Percentiles rank a stretch among this genome's conserved stretches.
These are phyloP conservation scores for Luffa aegyptiaca DNA, from an alignment of 306 rosid species.

Conservation along the genomic window DNA sequence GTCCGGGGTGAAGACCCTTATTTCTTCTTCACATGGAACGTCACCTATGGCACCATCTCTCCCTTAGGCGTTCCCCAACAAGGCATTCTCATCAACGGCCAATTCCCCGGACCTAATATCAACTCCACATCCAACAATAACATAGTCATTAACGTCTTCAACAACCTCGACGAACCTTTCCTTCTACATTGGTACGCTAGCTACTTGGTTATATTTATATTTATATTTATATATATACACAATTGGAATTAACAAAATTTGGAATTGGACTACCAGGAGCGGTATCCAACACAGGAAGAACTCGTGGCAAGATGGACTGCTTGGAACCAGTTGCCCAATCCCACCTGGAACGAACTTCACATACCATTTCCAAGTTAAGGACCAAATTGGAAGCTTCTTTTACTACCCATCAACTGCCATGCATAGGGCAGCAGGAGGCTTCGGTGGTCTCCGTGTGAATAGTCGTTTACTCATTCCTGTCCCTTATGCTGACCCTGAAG, in stretches of 20 bases:
- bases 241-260: no score
- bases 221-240: no score
- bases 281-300: constrained; percentile 82
- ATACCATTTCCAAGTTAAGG: constrained; percentile 68
- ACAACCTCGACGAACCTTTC: constrained; percentile 72
- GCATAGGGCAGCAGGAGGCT: constrained; percentile 28
- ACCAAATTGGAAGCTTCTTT: constrained; percentile 25
- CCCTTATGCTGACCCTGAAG: constrained; percentile 72
- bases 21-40: constrained; percentile 53
- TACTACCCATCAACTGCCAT: neutral
- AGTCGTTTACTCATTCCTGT: constrained; percentile 70
- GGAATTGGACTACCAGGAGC: neutral
- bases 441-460: constrained; percentile 58
- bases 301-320: constrained; percentile 67
- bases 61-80: constrained; percentile 82
- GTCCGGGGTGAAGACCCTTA: constrained; percentile 57
- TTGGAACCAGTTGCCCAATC: constrained; percentile 72
- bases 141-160: constrained; percentile 47
- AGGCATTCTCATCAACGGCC: constrained; percentile 65
- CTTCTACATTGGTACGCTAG: constrained; percentile 33
- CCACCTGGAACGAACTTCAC: constrained; percentile 53
- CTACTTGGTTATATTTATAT: no score
- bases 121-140: constrained; percentile 75
- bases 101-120: constrained; percentile 75
- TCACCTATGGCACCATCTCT: constrained; percentile 64